Base-by-base conservation (phyloP, 345 rosid species). In the Sonneratia caseolaris region DNA sequence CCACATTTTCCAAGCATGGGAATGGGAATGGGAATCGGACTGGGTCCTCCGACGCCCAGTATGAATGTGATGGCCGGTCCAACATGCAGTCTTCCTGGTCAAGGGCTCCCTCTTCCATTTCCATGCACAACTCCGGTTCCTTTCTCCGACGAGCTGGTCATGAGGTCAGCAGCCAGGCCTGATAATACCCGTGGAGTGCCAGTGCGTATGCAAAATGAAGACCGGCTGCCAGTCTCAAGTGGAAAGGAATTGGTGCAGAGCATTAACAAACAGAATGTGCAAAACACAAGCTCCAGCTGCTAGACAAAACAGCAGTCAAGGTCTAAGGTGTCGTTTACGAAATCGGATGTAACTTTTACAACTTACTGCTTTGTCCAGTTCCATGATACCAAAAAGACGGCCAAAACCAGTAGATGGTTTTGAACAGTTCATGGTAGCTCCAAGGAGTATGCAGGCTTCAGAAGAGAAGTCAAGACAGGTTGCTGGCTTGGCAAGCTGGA, bases 11-110 rank as follows among this genome's bases (percentile, higher is more conserved):
- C 51, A 47, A 42, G 45, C 45, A 86, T 89, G 77, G 87, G 88
- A 66, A 86, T 71, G 43, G 91, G 89, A 73, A 87, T 87, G 84
- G 86, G 88, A 4, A 72, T 87, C 70, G 86, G 84, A 66, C 86
- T 87, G 56, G 38, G 81, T 69, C 78, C 80, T 14, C 68, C 76
- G 56, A 74, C 79, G 72, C 61, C 87, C 27, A 82, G 78, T 22
- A 71, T 80, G 2, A 16, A 70, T 68, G 82, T 79, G 59, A 82
- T 81, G 81, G 75, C 78, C 43, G 82, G 83, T 71, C 72, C 84
- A 13, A 68, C 79, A 75, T 79, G 75, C 61, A 79, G 86, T 75
- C 57, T 75, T 82, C 78, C 76, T 61, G 67, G 78, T 79, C 90
- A 83, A 73, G 88, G 86, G 59, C 66, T 80, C 72, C 89, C 89